Base-by-base conservation (phyloP, 805 yeast genomes). In the Saccharomycopsis fibuligera region DNA sequence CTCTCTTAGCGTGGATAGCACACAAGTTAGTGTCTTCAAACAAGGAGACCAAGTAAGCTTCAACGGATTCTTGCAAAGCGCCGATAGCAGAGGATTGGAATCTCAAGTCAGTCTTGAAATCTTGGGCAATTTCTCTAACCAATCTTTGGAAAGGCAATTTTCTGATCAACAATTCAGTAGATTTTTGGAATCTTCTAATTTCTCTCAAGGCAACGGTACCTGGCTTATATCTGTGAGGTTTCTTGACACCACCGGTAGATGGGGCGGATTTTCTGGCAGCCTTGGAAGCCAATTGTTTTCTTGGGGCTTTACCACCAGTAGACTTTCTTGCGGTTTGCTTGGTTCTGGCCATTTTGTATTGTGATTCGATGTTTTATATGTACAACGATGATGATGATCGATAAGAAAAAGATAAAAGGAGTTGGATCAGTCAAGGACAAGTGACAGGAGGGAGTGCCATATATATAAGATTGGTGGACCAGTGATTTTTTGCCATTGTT, bases 1-100 rank as follows among this genome's bases (percentile, higher is more conserved):
- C 98, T 75, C 99, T 85, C 83, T 93, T 91, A 64, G 98, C 99
- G 73, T 91, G 99, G 60, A 89, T 87, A 57, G 98, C 97, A 76
- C 97, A 93, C 76, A 91, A 79, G 78, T 90, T 91, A 59, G 98
- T 93, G 72, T 93, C 98, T 77, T 91, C 98, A 61, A 91, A 93
- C 65, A 91, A 73, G 54, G 96, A 87, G 48, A 91, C 96, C 62
- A 93, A 77, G 80, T 89, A 93, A 65, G 97, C 97, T 78, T 91
- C 99, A 56, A 91, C 96, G 56, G 98, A 91, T 75, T 93, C 99
- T 72, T 91, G 99, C 62, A 91, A 76, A 60, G 99, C 99, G 73
- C 96, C 90, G 58, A 91, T 85, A 58, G 99, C 99, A 58, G 95
- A 86, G 49, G 96, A 86, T 72, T 91, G 97, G 83, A 93, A 91